Percentiles rank a stretch among this genome's conserved stretches.
Evolutionary conservation across 192 early-diverging fungal genomes (phyloP).

Genomic region (Phycomyces nitens): DNA sequence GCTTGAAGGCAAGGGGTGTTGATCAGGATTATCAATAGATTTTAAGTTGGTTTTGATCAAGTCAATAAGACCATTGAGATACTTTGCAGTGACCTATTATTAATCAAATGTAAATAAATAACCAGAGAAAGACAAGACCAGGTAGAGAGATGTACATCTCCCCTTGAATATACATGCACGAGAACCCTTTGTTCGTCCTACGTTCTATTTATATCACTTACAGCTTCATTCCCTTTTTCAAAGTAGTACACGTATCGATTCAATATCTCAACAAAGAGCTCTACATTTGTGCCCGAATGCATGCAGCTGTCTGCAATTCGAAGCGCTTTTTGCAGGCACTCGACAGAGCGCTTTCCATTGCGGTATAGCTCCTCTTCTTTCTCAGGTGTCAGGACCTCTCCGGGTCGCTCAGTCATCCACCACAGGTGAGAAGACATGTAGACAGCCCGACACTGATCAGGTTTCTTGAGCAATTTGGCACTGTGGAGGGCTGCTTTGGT

Average conservation of each 20-base stretch:
- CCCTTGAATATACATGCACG: neutral
- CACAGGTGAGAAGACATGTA: constrained; percentile 86
- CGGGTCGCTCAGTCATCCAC: constrained; percentile 70
- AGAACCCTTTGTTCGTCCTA: neutral
- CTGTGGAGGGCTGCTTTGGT: constrained; percentile 90
- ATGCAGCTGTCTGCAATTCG: constrained; percentile 93
- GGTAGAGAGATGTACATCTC: neutral
- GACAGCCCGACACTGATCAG: constrained; percentile 90
- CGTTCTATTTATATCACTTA: constrained; percentile 36
- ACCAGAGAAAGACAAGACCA: no score
- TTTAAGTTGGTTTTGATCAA: constrained; percentile 83
- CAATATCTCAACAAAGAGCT: constrained; percentile 96
- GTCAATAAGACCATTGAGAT: constrained; percentile 92
- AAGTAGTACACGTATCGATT: constrained; percentile 95
- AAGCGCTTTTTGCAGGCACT: constrained; percentile 90
- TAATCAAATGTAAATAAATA: constrained; percentile 1
- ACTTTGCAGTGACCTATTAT: constrained; percentile 80
- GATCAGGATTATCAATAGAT: constrained; percentile 72
- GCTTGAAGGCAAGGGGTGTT: constrained; percentile 56
- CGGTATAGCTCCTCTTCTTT: constrained; percentile 60
- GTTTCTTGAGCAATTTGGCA: constrained; percentile 86
- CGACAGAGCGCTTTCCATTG: constrained; percentile 86
- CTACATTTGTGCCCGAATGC: constrained; percentile 84
- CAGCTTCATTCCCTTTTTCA: constrained; percentile 85
- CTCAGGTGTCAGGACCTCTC: constrained; percentile 25